These are phyloP conservation scores for Mycena indigotica DNA, from an alignment of 768 basidiomycete species.

Conservation along the genomic window DNA sequence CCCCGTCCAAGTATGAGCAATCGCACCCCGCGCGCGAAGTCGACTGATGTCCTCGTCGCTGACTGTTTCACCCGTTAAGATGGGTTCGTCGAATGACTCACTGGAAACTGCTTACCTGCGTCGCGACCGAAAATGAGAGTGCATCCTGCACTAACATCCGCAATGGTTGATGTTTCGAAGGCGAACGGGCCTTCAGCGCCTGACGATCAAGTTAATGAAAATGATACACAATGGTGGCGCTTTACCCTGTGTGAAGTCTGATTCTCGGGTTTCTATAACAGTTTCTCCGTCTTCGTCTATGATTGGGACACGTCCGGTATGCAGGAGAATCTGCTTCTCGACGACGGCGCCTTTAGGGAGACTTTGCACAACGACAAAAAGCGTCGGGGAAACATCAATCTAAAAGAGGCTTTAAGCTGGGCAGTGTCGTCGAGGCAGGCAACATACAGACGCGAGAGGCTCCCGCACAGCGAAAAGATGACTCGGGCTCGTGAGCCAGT, in stretches of 20 bases:
- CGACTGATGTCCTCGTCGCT: neutral
- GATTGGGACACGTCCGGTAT: slow-evolving; percentile 61
- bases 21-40: neutral
- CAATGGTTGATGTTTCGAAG: slow-evolving; percentile 54
- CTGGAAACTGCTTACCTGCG: slow-evolving; percentile 36
- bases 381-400: slow-evolving; percentile 35
- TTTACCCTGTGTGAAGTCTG: slow-evolving; percentile 42
- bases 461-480: slow-evolving; percentile 44
- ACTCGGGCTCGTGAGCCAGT: slow-evolving; percentile 60
- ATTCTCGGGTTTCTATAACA: slow-evolving; percentile 34
- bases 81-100: too few relatives aligned
- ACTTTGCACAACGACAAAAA: slow-evolving; percentile 64
- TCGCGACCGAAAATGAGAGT: slow-evolving; percentile 48
- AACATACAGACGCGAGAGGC: slow-evolving; percentile 37
- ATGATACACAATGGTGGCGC: neutral
- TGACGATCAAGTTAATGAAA: slow-evolving; percentile 8
- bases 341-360: slow-evolving; percentile 73
- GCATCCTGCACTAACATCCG: slow-evolving; percentile 42
- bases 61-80: too few relatives aligned
- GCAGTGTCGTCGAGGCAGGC: neutral
- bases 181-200: slow-evolving; percentile 28
- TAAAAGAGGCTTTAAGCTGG: too few relatives aligned
- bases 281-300: slow-evolving; percentile 50
- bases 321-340: slow-evolving; percentile 76
- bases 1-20: neutral